phyloP scores from a whole-genome alignment of 352 stramenopile species.

The Phytophthora parvispora region DNA sequence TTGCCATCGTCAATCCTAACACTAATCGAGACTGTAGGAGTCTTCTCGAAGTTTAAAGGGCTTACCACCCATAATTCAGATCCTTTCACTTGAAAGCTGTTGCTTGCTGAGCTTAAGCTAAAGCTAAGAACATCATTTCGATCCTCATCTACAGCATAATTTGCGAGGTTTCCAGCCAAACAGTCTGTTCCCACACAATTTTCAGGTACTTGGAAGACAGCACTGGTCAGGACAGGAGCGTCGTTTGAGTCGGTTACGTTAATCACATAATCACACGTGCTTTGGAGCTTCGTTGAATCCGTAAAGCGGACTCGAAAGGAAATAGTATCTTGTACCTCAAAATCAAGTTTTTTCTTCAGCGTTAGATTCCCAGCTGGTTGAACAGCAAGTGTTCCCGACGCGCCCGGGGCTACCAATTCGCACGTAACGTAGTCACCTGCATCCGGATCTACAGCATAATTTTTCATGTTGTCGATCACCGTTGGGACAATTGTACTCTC shows the following conservation, averaged over 20 bases:
- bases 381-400: slow-evolving; percentile 9
- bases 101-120: slow-evolving; percentile 12
- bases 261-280: slow-evolving; percentile 55
- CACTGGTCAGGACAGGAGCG: slow-evolving; percentile 40
- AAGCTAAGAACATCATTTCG: slow-evolving; percentile 43
- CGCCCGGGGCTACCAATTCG: slow-evolving; percentile 14
- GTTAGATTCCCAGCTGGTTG: slow-evolving; percentile 28
- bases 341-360: slow-evolving; percentile 43
- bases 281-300: slow-evolving; percentile 45
- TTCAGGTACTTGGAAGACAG: slow-evolving; percentile 61
- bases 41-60: slow-evolving; percentile 27
- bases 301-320: slow-evolving; percentile 54
- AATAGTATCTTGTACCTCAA: slow-evolving; percentile 48
- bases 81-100: slow-evolving; percentile 18
- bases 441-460: slow-evolving; percentile 19
- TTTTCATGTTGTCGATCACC: slow-evolving; percentile 12
- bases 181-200: slow-evolving; percentile 53
- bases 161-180: slow-evolving; percentile 46
- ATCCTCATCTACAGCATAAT: slow-evolving; percentile 63
- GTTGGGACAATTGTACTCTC: slow-evolving; percentile 32
- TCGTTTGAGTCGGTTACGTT: slow-evolving; percentile 60
- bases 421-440: slow-evolving; percentile 16
- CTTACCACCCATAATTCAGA: slow-evolving; percentile 25
- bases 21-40: slow-evolving; percentile 27
- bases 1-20: slow-evolving; percentile 34